phyloP scores from a whole-genome alignment of 1,284 basidiomycete genomes.

The Ustilago sp. region DNA sequence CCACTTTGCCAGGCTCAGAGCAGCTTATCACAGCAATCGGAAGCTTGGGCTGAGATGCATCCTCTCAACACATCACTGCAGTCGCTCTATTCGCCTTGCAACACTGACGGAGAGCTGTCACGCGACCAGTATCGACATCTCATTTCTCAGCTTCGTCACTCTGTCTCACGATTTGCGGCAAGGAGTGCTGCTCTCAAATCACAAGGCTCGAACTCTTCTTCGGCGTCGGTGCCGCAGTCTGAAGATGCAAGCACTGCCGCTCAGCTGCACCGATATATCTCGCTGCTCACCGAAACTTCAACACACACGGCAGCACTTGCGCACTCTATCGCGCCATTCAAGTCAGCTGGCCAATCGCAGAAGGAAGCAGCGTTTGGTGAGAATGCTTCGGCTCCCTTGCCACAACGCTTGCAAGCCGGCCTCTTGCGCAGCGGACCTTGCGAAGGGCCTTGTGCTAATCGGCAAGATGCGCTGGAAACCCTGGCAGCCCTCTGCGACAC shows the following conservation, averaged over 20 bases:
- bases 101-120: conserved; percentile 20
- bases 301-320: conserved; percentile 42
- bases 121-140: conserved; percentile 47
- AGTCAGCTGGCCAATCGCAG: conserved; percentile 16
- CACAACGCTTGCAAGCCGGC: conserved; percentile 20
- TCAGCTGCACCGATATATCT: conserved; percentile 44
- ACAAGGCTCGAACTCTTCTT: conserved; percentile 1
- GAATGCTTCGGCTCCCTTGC: conserved; percentile 6
- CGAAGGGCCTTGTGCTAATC: not conserved
- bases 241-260: conserved; percentile 17
- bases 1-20: conserved; percentile 25
- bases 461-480: conserved; percentile 17
- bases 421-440: conserved; percentile 8
- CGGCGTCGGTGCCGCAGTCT: conserved; percentile 9
- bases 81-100: conserved; percentile 30
- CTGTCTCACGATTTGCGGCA: conserved; percentile 39
- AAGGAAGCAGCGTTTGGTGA: not conserved
- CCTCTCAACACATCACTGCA: conserved; percentile 38
- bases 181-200: conserved; percentile 32
- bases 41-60: conserved; percentile 22
- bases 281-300: conserved; percentile 44
- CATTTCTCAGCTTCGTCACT: conserved; percentile 45
- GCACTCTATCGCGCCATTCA: conserved; percentile 42
- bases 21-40: conserved; percentile 17
- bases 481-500: conserved; percentile 37